A percentile compares a stretch with the other conserved stretches of the same genome.
Conservation (phyloP, 2,329 filamentous ascomycete species). For the Elsinoe batatas region DNA sequence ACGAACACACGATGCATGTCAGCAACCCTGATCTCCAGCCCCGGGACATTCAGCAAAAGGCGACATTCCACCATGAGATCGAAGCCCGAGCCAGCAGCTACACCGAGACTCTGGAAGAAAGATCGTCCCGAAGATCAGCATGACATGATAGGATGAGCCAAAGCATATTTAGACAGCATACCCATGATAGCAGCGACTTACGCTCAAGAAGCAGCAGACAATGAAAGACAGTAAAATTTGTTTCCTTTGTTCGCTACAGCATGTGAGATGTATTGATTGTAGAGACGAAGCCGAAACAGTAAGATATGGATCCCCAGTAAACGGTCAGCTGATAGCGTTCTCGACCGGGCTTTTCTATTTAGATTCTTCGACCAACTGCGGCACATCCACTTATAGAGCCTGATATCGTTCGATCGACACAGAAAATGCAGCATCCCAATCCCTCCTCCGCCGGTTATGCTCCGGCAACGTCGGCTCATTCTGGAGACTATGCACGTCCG, state of each 20-base stretch:
- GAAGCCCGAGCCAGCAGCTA: too few species aligned
- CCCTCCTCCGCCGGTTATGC: conserved; percentile 32
- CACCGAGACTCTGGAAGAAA: too few species aligned
- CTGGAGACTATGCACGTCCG: conserved; percentile 11
- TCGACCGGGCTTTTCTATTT: too few species aligned
- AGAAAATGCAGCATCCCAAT: conserved; percentile 35
- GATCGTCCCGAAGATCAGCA: too few species aligned
- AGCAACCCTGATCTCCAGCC: background rate
- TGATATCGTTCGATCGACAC: conserved; percentile 8
- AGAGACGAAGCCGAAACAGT: background rate
- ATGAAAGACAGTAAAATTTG: conserved; percentile 6
- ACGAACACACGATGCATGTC: background rate
- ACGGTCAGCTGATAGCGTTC: too few species aligned
- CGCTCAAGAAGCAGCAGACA: background rate
- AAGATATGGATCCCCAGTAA: too few species aligned
- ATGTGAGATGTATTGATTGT: background rate
- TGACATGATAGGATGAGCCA: too few species aligned
- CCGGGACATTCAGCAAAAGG: too few species aligned
- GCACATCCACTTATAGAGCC: too few species aligned
- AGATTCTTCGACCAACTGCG: too few species aligned
- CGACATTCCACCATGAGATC: too few species aligned
- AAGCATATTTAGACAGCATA: background rate
- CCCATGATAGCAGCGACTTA: background rate
- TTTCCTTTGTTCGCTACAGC: background rate
- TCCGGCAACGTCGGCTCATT: conserved; percentile 1